Base-by-base conservation (phyloP, 805 yeast genomes). In the Hanseniaspora lindneri region DNA sequence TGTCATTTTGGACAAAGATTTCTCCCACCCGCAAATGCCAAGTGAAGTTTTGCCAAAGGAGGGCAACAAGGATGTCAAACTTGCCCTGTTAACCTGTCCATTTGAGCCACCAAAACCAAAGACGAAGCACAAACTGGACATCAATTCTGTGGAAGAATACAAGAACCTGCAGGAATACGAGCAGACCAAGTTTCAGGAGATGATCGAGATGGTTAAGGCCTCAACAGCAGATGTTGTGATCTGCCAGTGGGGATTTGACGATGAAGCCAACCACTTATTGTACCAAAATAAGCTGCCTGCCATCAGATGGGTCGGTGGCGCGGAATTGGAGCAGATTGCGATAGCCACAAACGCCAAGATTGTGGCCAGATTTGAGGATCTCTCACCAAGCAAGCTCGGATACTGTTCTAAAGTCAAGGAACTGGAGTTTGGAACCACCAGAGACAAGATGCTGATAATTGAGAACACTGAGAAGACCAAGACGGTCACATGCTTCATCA, bases 71-170 rank as follows among this genome's bases (percentile, higher is more conserved):
- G 82, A 87, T 64, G 94, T 86, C 54, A 86, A 84, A 63, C 74
- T 92, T 53, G 97, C 97, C 42, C 89, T 92, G 55, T 73, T 92
- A 62, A 92, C 99, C 2, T 89, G 97, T 70, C 97, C 99, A 58
- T 92, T 92, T 62, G 99, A 92, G 71, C 99, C 99, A 35, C 99
- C 99, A 59, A 92, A 92, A 69, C 99, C 99, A 56, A 92, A 92
- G 71, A 92, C 99, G 21, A 92, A 92, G 69, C 98, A 89, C 70
- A 89, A 89, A 73, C 73, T 89, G 58, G 95, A 89, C 63, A 89
- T 89, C 54, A 76, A 89, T 14, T 68, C 83, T n/a, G 96, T 87
- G 19, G 96, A 88, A 59, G 98, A 92, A 67, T 92, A 88, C 69
- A 76, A 82, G 64, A 81, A 77, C 54, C 74, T 92, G 62, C 98